phyloP scores from a whole-genome alignment of 2,329 filamentous ascomycete species.

The Penicillium digitatum region DNA sequence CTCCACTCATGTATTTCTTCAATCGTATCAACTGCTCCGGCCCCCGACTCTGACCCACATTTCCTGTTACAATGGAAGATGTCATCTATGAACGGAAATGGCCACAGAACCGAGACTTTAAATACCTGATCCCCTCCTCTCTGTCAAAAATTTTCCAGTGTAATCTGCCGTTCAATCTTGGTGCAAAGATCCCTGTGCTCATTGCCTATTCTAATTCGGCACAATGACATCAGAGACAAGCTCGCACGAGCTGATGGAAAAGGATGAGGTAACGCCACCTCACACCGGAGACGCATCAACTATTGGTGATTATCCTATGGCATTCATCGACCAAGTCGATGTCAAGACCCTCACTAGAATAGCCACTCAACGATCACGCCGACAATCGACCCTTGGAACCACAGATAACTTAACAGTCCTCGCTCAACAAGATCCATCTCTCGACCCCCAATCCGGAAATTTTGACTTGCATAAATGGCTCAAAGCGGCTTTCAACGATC shows the following conservation, averaged over 20 bases:
- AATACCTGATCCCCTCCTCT: neutral
- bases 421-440: constrained; percentile 15
- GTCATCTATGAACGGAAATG: neutral
- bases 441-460: constrained; percentile 16
- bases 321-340: constrained; percentile 14
- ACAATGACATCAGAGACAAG: neutral
- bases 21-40: neutral
- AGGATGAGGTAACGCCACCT: neutral
- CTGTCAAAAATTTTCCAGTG: neutral
- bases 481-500: constrained; percentile 14
- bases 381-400: constrained; percentile 10
- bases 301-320: constrained; percentile 4
- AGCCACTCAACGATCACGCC: constrained; percentile 19
- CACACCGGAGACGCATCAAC: constrained; percentile 1
- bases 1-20: neutral
- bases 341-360: constrained; percentile 21
- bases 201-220: neutral
- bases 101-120: neutral
- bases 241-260: constrained; percentile 1
- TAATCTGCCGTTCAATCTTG: neutral
- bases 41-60: neutral
- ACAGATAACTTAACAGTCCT: constrained; percentile 11
- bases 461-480: constrained; percentile 23
- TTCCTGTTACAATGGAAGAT: neutral
- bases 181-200: neutral